Percentiles rank a stretch among this genome's conserved stretches.
phyloP scores from a whole-genome alignment of 306 rosid genomes.

The Neltuma alba region DNA sequence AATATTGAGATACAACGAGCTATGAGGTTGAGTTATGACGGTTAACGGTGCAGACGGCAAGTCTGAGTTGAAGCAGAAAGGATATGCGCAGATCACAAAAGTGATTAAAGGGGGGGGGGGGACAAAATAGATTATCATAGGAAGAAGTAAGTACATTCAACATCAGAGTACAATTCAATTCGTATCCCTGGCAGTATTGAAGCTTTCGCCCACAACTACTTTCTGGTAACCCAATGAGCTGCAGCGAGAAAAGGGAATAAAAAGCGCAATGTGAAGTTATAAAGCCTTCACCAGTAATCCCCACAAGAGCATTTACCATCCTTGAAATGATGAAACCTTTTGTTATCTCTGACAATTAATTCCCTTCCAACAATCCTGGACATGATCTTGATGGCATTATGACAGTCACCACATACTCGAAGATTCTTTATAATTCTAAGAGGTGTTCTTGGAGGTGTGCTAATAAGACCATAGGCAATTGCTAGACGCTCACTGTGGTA shows the following conservation, averaged over 20 bases:
- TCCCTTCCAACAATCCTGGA: constrained; percentile 13
- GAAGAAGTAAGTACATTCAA: constrained; percentile 25
- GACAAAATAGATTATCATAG: background rate
- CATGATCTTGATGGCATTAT: constrained; percentile 10
- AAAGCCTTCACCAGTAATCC: constrained; percentile 78
- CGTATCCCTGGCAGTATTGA: constrained; percentile 30
- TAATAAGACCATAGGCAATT: constrained; percentile 13
- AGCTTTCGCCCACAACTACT: constrained; percentile 17
- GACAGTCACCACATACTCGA: constrained; percentile 14
- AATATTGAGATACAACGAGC: background rate
- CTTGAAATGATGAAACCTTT: constrained; percentile 18
- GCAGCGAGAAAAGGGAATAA: constrained; percentile 19
- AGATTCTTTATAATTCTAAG: constrained; percentile 8
- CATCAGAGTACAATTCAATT: constrained; percentile 37
- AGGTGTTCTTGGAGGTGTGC: constrained; percentile 13
- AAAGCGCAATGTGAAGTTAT: constrained; percentile 2
- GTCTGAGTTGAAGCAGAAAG: background rate
- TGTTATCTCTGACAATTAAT: constrained; percentile 6
- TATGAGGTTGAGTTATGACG: too few relatives aligned
- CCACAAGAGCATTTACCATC: constrained; percentile 49
- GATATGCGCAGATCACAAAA: background rate
- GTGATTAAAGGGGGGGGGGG: background rate
- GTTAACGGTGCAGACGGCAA: background rate
- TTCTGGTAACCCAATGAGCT: constrained; percentile 13
- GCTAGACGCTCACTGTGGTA: constrained; percentile 18